Percentiles rank a stretch among this genome's conserved stretches.
phyloP scores from a whole-genome alignment of 257 asterid genomes.

The Solanum habrochaites region DNA sequence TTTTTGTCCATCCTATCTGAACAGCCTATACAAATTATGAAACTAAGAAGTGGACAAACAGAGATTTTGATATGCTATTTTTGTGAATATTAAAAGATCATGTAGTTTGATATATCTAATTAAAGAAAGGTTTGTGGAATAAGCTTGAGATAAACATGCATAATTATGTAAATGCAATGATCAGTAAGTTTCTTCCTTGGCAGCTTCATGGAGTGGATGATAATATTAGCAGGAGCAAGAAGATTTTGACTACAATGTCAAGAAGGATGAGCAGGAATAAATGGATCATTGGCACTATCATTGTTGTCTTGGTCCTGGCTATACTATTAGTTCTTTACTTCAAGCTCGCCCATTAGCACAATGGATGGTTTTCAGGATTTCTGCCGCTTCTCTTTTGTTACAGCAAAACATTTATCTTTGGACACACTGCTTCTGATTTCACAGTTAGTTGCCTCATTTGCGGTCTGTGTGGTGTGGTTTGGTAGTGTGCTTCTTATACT shows the following conservation, averaged over 20 bases:
- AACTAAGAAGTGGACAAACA: not conserved
- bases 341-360: slow-evolving; percentile 40
- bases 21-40: not conserved
- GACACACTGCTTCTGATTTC: not conserved
- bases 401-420: not conserved
- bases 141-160: not conserved
- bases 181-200: not conserved
- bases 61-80: not conserved
- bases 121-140: not conserved
- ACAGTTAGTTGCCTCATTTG: not conserved
- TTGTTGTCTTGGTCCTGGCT: slow-evolving; percentile 39
- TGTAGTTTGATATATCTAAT: not conserved
- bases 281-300: slow-evolving; percentile 49
- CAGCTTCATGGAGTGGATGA: slow-evolving; percentile 87
- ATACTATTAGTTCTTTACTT: slow-evolving; percentile 53
- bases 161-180: not conserved
- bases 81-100: not conserved
- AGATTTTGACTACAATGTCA: slow-evolving; percentile 52
- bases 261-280: slow-evolving; percentile 78
- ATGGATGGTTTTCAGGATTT: not conserved
- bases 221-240: slow-evolving; percentile 62
- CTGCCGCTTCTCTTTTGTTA: not conserved
- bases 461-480: not conserved
- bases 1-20: not conserved
- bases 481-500: not conserved